A percentile compares a stretch with the other conserved stretches of the same genome.
Conservation (phyloP, 352 stramenopile genomes). For the Globisporangium irregulare region DNA sequence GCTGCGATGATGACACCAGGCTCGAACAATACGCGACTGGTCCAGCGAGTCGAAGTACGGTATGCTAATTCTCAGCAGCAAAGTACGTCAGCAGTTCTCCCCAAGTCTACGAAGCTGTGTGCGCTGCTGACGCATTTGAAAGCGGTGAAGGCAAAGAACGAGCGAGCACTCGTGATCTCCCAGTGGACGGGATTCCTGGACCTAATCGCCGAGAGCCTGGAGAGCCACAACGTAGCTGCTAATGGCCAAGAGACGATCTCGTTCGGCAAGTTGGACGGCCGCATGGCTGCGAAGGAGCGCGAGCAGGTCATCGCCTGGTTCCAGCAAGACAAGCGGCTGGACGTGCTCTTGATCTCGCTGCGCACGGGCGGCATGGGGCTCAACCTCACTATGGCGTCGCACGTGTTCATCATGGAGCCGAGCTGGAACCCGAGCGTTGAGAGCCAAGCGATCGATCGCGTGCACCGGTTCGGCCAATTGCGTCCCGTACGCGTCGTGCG, state of each 20-base stretch:
- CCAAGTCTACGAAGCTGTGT: slow-evolving; percentile 62
- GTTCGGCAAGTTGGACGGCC: slow-evolving; percentile 60
- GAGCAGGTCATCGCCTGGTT: slow-evolving; percentile 62
- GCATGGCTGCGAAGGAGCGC: slow-evolving; percentile 56
- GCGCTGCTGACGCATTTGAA: slow-evolving; percentile 53
- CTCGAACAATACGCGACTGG: slow-evolving; percentile 4
- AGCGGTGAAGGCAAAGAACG: slow-evolving; percentile 37
- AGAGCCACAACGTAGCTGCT: slow-evolving; percentile 24
- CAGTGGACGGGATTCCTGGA: slow-evolving; percentile 88
- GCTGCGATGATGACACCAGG: slow-evolving; percentile 16
- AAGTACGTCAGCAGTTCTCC: slow-evolving; percentile 1
- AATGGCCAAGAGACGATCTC: slow-evolving; percentile 22
- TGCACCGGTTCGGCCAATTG: slow-evolving; percentile 86
- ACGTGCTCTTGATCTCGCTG: slow-evolving; percentile 88
- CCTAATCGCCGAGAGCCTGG: slow-evolving; percentile 54
- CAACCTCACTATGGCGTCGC: slow-evolving; percentile 90
- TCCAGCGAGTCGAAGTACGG: slow-evolving; percentile 30
- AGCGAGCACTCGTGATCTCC: slow-evolving; percentile 81
- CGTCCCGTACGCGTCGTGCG: slow-evolving; percentile 69
- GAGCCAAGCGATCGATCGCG: slow-evolving; percentile 85
- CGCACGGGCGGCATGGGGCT: slow-evolving; percentile 88
- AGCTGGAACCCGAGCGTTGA: slow-evolving; percentile 92
- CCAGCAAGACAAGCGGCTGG: slow-evolving; percentile 47
- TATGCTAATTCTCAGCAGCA: background rate
- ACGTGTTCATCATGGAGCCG: slow-evolving; percentile 94